phyloP scores from a whole-genome alignment of 2,329 filamentous ascomycete genomes.

The Ophiocordyceps unilateralis region DNA sequence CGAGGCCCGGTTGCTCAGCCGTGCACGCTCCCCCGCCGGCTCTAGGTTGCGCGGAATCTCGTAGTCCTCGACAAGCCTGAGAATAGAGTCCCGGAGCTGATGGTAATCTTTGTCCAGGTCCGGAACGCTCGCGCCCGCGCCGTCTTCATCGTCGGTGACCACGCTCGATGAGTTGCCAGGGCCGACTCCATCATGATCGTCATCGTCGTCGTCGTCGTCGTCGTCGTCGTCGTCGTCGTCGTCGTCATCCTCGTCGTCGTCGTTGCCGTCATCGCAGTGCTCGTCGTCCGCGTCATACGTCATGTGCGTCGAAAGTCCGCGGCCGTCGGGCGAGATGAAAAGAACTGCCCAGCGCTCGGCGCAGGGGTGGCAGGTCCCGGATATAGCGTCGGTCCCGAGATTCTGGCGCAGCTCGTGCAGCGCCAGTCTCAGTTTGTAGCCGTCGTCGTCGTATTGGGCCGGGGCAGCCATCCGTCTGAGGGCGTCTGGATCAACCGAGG shows the following conservation, averaged over 20 bases:
- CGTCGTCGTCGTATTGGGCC: conserved; percentile 43
- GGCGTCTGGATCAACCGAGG: conserved; percentile 25
- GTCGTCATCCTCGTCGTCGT: too few species aligned
- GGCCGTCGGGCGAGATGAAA: conserved; percentile 60
- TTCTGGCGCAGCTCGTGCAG: conserved; percentile 54
- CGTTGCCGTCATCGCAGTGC: too few species aligned
- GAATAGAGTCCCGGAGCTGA: conserved; percentile 61
- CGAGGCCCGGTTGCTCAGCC: conserved; percentile 55
- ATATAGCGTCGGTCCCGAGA: conserved; percentile 44
- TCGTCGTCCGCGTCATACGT: conserved; percentile 25
- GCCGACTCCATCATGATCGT: conserved; percentile 26
- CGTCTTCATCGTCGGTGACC: conserved; percentile 44
- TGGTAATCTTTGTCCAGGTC: conserved; percentile 68
- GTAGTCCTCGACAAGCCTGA: conserved; percentile 67
- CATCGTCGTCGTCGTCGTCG: neutral
- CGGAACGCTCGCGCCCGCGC: conserved; percentile 35
- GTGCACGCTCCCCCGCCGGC: conserved; percentile 38
- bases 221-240: conserved; percentile 41
- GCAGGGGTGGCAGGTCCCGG: conserved; percentile 59
- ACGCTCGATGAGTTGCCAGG: conserved; percentile 42
- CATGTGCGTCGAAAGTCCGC: conserved; percentile 52
- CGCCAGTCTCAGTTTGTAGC: conserved; percentile 46
- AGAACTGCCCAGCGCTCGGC: conserved; percentile 71
- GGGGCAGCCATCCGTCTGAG: conserved; percentile 3
- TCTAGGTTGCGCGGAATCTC: conserved; percentile 57